Evolutionary conservation across 2,329 filamentous ascomycete genomes (phyloP).

Genomic region (Ceratocystis albifundus): DNA sequence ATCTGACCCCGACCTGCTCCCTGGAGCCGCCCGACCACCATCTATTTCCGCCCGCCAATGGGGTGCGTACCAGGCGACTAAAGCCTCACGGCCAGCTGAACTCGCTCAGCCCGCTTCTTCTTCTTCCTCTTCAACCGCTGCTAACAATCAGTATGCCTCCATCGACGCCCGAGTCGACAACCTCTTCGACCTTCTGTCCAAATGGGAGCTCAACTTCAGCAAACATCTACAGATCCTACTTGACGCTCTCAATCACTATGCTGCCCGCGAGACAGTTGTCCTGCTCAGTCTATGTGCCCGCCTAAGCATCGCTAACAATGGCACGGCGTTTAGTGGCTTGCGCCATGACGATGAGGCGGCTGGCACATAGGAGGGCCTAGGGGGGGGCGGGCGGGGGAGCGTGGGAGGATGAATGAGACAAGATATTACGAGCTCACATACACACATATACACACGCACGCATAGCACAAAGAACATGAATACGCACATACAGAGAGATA

Average conservation of each 20-base stretch:
- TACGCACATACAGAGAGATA: too few species aligned
- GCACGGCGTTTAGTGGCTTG: constrained; percentile 51
- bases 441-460: too few species aligned
- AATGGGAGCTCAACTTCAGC: constrained; percentile 89
- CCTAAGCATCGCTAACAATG: constrained; percentile 70
- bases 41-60: constrained; percentile 52
- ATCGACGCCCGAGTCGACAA: constrained; percentile 51
- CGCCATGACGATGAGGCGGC: constrained; percentile 41
- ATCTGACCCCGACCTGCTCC: constrained; percentile 62
- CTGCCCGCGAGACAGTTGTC: constrained; percentile 92
- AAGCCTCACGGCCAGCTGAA: constrained; percentile 33
- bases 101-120: constrained; percentile 29
- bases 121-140: constrained; percentile 30
- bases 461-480: too few species aligned
- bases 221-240: constrained; percentile 86
- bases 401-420: not conserved
- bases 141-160: constrained; percentile 31
- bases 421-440: too few species aligned
- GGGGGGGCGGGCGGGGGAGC: too few species aligned
- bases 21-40: constrained; percentile 42
- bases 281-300: constrained; percentile 77
- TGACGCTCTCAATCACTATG: constrained; percentile 92
- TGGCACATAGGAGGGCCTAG: not conserved
- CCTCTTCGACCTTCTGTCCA: constrained; percentile 73
- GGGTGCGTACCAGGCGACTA: constrained; percentile 44